Base-by-base conservation (phyloP, 768 basidiomycete genomes). In the Plicaturopsis crispa region DNA sequence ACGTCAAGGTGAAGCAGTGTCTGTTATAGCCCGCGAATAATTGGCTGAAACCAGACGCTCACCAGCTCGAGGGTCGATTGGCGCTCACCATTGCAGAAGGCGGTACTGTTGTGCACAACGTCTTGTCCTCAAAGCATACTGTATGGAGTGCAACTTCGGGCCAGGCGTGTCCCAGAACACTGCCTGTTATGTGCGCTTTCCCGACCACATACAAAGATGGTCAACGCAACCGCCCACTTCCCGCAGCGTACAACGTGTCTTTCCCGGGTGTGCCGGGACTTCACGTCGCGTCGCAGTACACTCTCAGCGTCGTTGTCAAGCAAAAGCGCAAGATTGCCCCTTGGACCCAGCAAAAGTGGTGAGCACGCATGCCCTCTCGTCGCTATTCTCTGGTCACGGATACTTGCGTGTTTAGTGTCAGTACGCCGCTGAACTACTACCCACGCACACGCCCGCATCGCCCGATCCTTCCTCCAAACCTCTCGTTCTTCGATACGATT, bases 361-460 rank as follows among this genome's bases (percentile, higher is more conserved):
- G 26, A 28, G 26, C 26, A 8, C 10, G 14, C 26, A 14, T 8
- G 8, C 26, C n/a, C n/a, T n/a, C n/a, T n/a, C n/a, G n/a, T 28
- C 10, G 10, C 14, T 28, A 14, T 28, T 28, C 14, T 8, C 14
- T 28, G 10, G 26, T 28, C 26, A 8, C 14, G 26, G 4, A 16
- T n/a, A 39, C 17, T 31, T 30, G 18, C 21, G 6, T 44, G 22
- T 14, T 14, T 33, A 80, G 78, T 18, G 49, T 79, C 24, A 54
- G 53, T 14, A 54, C 77, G 2, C 72, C 70, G 1, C 63, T 84
- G 39, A 52, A 53, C 4, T 81, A 82, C 44, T 46, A 43, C 30
- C 80, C 79, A 6, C 70, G 70, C 32, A 66, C 67, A 35, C 69
- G 75, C n/a, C 69, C 82, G 0, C 62, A 64, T 38, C 63, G 70